Conservation (phyloP, 306 rosid genomes). For the Dalbergia cultrata region DNA sequence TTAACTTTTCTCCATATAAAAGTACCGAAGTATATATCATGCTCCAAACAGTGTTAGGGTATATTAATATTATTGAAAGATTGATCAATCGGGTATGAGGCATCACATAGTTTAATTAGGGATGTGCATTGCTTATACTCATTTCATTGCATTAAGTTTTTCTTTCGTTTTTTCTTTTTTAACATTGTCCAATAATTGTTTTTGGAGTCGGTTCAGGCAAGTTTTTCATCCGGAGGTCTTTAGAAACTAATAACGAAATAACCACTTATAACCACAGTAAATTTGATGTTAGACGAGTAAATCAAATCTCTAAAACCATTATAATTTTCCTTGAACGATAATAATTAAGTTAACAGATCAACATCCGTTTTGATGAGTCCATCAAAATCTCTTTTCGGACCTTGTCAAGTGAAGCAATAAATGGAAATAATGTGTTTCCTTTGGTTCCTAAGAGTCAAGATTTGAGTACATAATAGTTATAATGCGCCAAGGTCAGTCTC, state of each 20-base stretch:
- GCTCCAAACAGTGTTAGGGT: not conserved
- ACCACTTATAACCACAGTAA: not conserved
- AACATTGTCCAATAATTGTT: not conserved
- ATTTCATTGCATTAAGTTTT: slow-evolving; percentile 3
- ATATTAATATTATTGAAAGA: not conserved
- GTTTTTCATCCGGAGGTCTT: not conserved
- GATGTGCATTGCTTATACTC: not conserved
- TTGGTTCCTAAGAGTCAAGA: not conserved
- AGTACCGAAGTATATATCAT: no score
- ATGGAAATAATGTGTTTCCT: slow-evolving; percentile 21
- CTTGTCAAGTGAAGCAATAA: not conserved
- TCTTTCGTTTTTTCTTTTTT: not conserved
- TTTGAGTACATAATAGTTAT: not conserved
- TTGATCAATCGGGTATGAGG: not conserved
- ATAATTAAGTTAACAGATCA: slow-evolving; percentile 22
- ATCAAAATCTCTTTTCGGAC: not conserved
- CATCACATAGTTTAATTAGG: not conserved
- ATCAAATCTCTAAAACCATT: not conserved
- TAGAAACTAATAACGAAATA: not conserved
- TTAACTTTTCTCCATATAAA: no score
- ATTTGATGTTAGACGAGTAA: not conserved
- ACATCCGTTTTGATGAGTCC: not conserved
- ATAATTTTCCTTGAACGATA: not conserved
- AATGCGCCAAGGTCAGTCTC: not conserved
- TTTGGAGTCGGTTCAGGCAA: not conserved